Base-by-base conservation (phyloP, 2,329 filamentous ascomycete species). In the Fusarium ambrosium region DNA sequence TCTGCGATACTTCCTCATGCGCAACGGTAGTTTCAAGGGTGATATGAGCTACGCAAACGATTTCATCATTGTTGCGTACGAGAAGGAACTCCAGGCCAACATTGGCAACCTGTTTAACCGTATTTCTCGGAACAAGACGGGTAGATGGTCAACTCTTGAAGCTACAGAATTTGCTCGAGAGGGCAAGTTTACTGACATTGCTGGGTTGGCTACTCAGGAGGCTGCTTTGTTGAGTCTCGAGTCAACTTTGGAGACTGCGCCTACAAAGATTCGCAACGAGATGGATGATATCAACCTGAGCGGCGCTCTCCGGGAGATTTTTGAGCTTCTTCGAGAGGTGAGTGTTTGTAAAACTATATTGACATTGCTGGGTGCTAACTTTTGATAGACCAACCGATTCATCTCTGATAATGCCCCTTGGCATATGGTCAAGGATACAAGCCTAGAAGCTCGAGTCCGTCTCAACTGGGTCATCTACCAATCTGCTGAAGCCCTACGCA, bases 1-100 rank as follows among this genome's bases (percentile, higher is more conserved):
- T 1, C 91, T 99, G 88, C 92, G 97, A 11, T 98, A 94, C 84
- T 99, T 96, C 82, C 89, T 99, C 74, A 90, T 95, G 73, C 90
- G 93, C 71, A 92, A 95, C 71, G 95, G 95, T 48, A 93, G 92
- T 24, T 90, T 98, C 37, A 85, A 85, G 16, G 87, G 94, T 66
- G 97, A 99, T 80, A 89, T 94, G 34, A 92, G 95, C 81, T 99
- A 98, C 80, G 92, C 92, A 71, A 99, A 98, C 81, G 84, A 88
- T 16, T 87, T 90, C 69, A 93, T 99, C 71, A 90, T 93, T 53
- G 87, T 90, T 16, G 88, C 91, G 68, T 98, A 98, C 83, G 93
- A 93, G 80, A 97, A 95, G 79, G 88, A 92, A 34, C 87, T 99
- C 32, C 92, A 94, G 80, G 88, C 89, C 43, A 93, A 93, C 1